phyloP scores from a whole-genome alignment of 306 rosid species.

The Malus asiatica region DNA sequence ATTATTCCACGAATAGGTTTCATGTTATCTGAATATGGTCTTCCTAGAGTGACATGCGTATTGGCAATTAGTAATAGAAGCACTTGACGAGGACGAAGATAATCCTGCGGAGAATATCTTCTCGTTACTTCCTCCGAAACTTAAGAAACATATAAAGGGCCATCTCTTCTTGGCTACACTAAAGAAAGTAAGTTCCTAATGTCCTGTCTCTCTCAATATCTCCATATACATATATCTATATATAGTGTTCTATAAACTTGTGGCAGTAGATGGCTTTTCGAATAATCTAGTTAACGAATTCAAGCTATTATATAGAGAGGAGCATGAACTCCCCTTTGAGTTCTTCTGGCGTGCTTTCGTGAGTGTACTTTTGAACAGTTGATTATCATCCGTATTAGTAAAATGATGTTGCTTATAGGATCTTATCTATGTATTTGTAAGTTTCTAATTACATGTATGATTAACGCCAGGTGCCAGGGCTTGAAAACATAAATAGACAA shows the following conservation, averaged over 20 bases:
- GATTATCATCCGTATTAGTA: no score
- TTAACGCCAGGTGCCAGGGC: not conserved
- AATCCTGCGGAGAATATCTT: not conserved
- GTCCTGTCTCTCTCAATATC: not conserved
- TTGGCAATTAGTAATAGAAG: rapidly evolving
- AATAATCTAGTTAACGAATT: no score
- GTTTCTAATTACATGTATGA: not conserved
- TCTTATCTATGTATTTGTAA: no score
- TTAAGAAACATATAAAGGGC: not conserved
- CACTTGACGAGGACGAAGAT: not conserved
- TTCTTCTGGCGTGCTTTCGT: no score
- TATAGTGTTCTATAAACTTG: no score
- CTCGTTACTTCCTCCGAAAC: not conserved
- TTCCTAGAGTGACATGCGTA: no score
- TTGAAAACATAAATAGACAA: no score
- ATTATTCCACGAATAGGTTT: rapidly evolving
- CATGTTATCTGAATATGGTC: not conserved
- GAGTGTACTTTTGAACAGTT: no score
- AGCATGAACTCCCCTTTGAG: no score
- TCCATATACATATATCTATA: not conserved
- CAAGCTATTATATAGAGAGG: no score
- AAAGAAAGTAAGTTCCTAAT: not conserved
- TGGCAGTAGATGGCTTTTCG: no score
- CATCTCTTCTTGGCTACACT: not conserved
- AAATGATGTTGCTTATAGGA: no score